Conservation (phyloP, 768 basidiomycete genomes). For the Tubosaeta brunneosetosa region DNA sequence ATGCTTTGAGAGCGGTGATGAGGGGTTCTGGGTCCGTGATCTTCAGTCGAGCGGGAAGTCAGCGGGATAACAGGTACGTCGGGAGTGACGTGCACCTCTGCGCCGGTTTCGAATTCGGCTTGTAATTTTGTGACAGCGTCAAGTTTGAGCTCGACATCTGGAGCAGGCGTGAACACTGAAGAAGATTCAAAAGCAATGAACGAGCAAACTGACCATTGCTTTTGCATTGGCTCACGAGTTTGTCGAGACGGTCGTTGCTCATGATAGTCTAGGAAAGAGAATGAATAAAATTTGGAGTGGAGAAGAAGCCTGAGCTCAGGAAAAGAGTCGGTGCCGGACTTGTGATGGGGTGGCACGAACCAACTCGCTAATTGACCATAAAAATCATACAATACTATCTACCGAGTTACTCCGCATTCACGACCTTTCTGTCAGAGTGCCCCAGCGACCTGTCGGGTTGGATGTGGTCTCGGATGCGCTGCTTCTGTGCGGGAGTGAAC, state of each 20-base stretch:
- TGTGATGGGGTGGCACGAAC: conserved; percentile 3
- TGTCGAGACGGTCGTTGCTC: conserved; percentile 54
- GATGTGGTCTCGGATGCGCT: conserved; percentile 76
- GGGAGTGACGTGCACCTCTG: conserved; percentile 48
- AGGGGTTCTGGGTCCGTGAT: conserved; percentile 69
- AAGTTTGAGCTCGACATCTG: conserved; percentile 77
- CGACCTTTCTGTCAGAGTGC: conserved; percentile 70
- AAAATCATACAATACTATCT: not conserved
- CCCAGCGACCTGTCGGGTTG: conserved; percentile 81
- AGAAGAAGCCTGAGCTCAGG: conserved; percentile 21
- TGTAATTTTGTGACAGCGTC: conserved; percentile 79
- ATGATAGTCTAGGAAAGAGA: conserved; percentile 34
- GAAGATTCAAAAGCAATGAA: conserved; percentile 1
- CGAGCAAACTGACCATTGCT: conserved; percentile 46
- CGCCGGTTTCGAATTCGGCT: conserved; percentile 63
- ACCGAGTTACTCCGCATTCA: conserved; percentile 5
- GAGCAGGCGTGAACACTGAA: conserved; percentile 4
- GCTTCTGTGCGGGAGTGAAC: conserved; percentile 55
- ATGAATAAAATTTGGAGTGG: conserved; percentile 7
- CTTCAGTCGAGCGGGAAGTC: conserved; percentile 35
- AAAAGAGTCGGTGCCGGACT: conserved; percentile 10
- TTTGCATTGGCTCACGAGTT: conserved; percentile 61
- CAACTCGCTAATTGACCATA: not conserved
- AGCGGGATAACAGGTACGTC: conserved; percentile 9
- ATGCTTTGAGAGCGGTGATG: conserved; percentile 64